phyloP scores from a whole-genome alignment of 78 protist genomes.

The Dictyostelium brefeldianum region DNA sequence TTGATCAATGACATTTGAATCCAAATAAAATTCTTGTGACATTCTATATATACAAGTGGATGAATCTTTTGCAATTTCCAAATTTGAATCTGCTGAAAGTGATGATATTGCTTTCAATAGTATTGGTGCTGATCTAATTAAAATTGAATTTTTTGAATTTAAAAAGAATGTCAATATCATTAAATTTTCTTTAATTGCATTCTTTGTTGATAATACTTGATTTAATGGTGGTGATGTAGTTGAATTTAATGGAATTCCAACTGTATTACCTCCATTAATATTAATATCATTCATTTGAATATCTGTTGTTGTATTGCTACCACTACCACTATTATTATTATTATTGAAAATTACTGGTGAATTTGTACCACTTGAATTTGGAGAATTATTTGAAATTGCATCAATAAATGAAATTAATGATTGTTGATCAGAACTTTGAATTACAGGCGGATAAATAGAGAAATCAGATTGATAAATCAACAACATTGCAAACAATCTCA shows the following conservation, averaged over 20 bases:
- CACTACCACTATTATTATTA: background rate
- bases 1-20: background rate
- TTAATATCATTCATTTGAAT: too few relatives aligned
- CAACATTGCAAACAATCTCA: background rate
- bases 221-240: background rate
- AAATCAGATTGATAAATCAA: slow-evolving; percentile 4
- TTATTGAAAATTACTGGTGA: background rate
- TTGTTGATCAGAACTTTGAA: background rate
- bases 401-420: background rate
- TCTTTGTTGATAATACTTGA: background rate
- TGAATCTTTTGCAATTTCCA: slow-evolving; percentile 18
- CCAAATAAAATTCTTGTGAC: slow-evolving; percentile 40
- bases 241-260: background rate
- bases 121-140: slow-evolving; percentile 10
- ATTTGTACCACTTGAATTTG: slow-evolving; percentile 13
- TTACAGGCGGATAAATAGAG: background rate
- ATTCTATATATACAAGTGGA: slow-evolving; percentile 11
- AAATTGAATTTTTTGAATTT: background rate
- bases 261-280: too few relatives aligned
- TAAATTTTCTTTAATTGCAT: slow-evolving; percentile 23
- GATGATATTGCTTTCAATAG: background rate
- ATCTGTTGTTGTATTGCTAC: background rate
- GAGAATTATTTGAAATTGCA: background rate
- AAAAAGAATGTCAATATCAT: background rate
- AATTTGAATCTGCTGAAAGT: slow-evolving; percentile 18